Conservation (phyloP, 2,329 filamentous ascomycete genomes). For the Botryotinia narcissicola region DNA sequence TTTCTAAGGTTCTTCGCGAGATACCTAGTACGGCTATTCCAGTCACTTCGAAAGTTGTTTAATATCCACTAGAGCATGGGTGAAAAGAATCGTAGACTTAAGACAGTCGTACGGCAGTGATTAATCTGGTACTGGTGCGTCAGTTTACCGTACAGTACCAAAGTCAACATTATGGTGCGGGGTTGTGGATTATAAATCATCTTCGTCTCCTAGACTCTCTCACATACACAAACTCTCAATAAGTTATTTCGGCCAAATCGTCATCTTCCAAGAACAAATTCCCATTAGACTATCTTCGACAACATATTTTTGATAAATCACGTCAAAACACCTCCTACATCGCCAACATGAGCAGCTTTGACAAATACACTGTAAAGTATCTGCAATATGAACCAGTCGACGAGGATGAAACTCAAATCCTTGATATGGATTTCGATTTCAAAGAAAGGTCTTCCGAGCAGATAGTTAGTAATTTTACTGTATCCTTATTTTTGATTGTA, state of each 20-base stretch:
- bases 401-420: neutral
- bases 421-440: neutral
- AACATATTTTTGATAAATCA: neutral
- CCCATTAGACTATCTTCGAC: neutral
- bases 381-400: neutral
- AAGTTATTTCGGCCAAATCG: neutral
- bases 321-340: neutral
- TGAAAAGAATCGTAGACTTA: neutral
- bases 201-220: neutral
- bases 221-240: neutral
- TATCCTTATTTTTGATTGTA: neutral
- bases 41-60: neutral
- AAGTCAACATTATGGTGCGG: fast-evolving
- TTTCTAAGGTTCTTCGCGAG: too few species aligned
- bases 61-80: neutral
- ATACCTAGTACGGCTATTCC: neutral
- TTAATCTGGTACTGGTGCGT: neutral
- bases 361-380: neutral
- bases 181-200: neutral
- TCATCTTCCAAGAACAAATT: neutral
- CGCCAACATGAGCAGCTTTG: neutral
- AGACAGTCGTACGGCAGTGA: neutral
- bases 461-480: neutral
- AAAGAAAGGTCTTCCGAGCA: neutral
- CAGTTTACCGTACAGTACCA: neutral